Evolutionary conservation across 257 asterid genomes (phyloP).

Genomic region (Penstemon newberryi): DNA sequence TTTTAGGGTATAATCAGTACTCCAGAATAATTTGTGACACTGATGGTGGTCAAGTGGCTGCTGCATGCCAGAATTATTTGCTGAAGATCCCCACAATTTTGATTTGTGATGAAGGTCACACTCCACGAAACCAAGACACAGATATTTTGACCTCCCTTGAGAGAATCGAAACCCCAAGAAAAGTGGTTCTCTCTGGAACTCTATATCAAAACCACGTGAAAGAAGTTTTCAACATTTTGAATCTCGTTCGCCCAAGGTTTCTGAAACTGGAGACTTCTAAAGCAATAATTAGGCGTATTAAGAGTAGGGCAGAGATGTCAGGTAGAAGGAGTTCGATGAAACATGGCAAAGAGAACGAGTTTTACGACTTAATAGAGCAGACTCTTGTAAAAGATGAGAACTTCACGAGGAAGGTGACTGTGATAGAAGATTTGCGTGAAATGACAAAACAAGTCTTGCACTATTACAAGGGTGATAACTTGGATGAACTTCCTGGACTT

Average conservation of each 20-base stretch:
- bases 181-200: slow-evolving; percentile 96
- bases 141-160: slow-evolving; percentile 87
- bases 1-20: slow-evolving; percentile 86
- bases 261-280: slow-evolving; percentile 65
- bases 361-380: slow-evolving; percentile 82
- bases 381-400: slow-evolving; percentile 70
- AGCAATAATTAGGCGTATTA: slow-evolving; percentile 68
- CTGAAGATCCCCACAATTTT: slow-evolving; percentile 72
- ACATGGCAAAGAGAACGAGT: slow-evolving; percentile 60
- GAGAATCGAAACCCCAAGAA: slow-evolving; percentile 78
- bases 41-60: slow-evolving; percentile 46
- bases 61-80: slow-evolving; percentile 65
- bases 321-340: slow-evolving; percentile 50
- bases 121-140: slow-evolving; percentile 90
- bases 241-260: slow-evolving; percentile 96
- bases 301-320: slow-evolving; percentile 67
- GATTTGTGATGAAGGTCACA: slow-evolving; percentile 94
- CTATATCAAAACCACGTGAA: slow-evolving; percentile 91
- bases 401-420: slow-evolving; percentile 64
- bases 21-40: slow-evolving; percentile 75
- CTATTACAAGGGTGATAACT: slow-evolving; percentile 89
- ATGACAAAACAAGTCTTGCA: slow-evolving; percentile 86
- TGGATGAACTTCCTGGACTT: slow-evolving; percentile 96
- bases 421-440: slow-evolving; percentile 83
- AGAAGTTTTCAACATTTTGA: slow-evolving; percentile 88